Base-by-base conservation (phyloP, 2,329 filamentous ascomycete species). In the Trichoderma hamatum region DNA sequence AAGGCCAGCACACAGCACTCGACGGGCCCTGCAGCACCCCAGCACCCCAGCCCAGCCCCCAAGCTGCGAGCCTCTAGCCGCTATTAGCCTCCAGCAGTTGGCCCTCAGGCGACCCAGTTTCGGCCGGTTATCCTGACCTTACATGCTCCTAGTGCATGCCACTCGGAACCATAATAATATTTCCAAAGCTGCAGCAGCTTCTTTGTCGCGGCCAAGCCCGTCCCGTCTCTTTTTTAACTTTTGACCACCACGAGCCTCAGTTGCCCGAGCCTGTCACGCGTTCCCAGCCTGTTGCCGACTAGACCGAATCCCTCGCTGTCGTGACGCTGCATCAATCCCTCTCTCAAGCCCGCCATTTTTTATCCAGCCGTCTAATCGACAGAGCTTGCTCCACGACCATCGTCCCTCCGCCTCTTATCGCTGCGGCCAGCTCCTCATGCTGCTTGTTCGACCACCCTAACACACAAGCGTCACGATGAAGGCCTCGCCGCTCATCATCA, bases 401-500 rank as follows among this genome's bases (percentile, higher is more conserved):
- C 55, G 46, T 52, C 26, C 55, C 26, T 49, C 46, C 46, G 26
- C 46, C 28, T 19, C 26, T 32, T 10, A 36, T 6, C 49, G 49
- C 61, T 55, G 19, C 28, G 11, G 32, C 56, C 30, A 51, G 61
- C 52, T 56, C 72, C 73, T 70, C 73, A 79, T 79, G 78, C 77
- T 71, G 75, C 73, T 74, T 73, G 69, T 72, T 69, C 71, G 67
- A 69, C 75, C 73, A 58, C 74, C 73, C 55, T 73, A 74, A 73
- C 70, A 72, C 61, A 59, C 70, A 68, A 69, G 74, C 75, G 77
- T 77, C 81, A 84, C 80, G 79, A 99, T 99, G 96, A 98, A 97
- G 88, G 94, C 94, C 78, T 91, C 93, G 77, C 95, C 96, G 75
- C 87, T 99, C 75, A 95, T 98, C 78, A 95, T 99, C 83, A 93